A percentile compares a stretch with the other conserved stretches of the same genome.
phyloP scores from a whole-genome alignment of 2,329 filamentous ascomycete species.

The Epichloe sibirici region DNA sequence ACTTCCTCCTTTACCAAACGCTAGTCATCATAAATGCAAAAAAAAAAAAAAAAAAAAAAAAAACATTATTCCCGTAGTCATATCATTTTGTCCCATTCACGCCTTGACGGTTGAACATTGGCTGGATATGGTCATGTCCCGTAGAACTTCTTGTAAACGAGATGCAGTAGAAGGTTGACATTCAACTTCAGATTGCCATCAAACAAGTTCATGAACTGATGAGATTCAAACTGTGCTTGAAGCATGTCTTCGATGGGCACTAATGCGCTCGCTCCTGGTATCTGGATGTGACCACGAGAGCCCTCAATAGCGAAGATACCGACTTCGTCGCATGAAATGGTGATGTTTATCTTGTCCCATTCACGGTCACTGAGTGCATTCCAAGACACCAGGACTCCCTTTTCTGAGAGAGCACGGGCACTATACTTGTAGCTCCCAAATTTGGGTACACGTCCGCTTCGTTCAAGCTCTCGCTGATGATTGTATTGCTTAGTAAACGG shows the following conservation, averaged over 20 bases:
- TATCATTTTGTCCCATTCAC: not conserved
- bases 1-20: not conserved
- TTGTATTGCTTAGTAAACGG: conserved; percentile 99
- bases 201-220: conserved; percentile 92
- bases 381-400: conserved; percentile 91
- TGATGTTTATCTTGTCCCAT: conserved; percentile 87
- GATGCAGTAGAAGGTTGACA: conserved; percentile 90
- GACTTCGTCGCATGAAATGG: conserved; percentile 86
- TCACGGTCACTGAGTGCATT: conserved; percentile 68
- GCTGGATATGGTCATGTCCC: conserved; percentile 31
- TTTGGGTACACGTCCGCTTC: conserved; percentile 84
- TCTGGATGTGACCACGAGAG: conserved; percentile 83
- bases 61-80: not conserved
- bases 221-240: conserved; percentile 93
- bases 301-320: conserved; percentile 91
- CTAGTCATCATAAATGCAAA: conserved; percentile 2
- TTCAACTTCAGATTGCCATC: conserved; percentile 78
- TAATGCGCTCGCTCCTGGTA: conserved; percentile 80
- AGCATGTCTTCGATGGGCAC: conserved; percentile 86
- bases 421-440: conserved; percentile 98
- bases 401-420: conserved; percentile 75
- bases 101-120: not conserved
- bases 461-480: conserved; percentile 90
- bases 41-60: not conserved
- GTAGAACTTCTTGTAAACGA: conserved; percentile 99